Evolutionary conservation across 768 basidiomycete species (phyloP), one percentile per base, ranked within the genome.

Genomic region (Rhodotorula babjevae): DNA sequence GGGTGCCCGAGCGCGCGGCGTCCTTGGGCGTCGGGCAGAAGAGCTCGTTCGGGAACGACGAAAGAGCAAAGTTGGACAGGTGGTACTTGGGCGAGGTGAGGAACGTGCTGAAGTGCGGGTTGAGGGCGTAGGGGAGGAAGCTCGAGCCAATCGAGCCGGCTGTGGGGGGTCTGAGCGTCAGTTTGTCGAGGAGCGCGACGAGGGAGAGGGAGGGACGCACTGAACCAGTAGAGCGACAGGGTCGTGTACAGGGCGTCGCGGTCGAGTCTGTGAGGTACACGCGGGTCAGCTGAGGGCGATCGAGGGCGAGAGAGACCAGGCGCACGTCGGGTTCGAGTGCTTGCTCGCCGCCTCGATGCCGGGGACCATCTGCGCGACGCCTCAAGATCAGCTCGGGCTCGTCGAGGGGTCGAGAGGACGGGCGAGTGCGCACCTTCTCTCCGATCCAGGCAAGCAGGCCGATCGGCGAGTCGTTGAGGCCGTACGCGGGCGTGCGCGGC

Each of bases 361-460:
- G 2, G 66, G 63, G 5, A 65, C 14, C 63, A 72, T 68, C 71
- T 72, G 46, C 29, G 36, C 36, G 36, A 5, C 31, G 3, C 3
- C 15, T 16, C 9, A 7, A 14, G 8, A 31, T 19, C 8, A 11
- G 29, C 40, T 18, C 9, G 14, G 6, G 33, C 2, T 44, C 6
- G 6, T 25, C 44, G 8, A 27, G 16, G 18, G 14, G 44, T 46
- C 2, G 14, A 33, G 29, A 15, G 23, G 11, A 7, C 3, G 3
- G 12, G 23, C 50, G 40, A 36, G 42, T 36, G 16, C 49, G 27
- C n/a, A 65, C 67, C 71, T 77, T 78, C 19, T 78, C 74, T 18
- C 72, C 76, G 44, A 78, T 77, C 72, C 76, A 78, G 11, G 72
- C 69, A 12, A 78, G 68, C 16, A 77, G 49, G 0, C 73, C 76